Base-by-base conservation (phyloP, 371 early-diverging fungal species). In the Coemansia sp. region DNA sequence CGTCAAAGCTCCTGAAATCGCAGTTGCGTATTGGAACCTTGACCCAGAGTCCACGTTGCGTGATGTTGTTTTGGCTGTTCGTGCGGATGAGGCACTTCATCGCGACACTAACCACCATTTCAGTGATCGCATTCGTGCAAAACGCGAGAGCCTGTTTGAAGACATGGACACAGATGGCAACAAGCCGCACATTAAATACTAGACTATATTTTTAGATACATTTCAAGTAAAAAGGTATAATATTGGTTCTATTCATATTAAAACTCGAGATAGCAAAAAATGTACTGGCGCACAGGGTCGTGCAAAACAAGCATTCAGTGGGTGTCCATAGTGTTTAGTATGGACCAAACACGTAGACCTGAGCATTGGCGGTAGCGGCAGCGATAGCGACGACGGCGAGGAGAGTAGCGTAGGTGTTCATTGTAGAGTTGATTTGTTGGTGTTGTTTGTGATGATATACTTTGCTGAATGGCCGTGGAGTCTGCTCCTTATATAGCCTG, bases 31-130 rank as follows among this genome's bases (percentile, higher is more conserved):
- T 74, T 99, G 96, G 92, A 88, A 93, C 49, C 81, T 99, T 32
- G 85, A 85, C 12, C 85, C 90, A 0, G 71, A 85, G 13, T 95
- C 99, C 2, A 91, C 89, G 3, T 73, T 99, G 49, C 85, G 92
- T 15, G 98, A 99, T 61, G 92, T 97, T 7, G 94, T 96, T n/a
- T 76, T 92, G 19, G 96, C 95, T 26, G 89, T 99, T 9, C 85
- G 99, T n/a, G 90, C 96, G 4, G 99, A 99, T 70, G 99, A 99
- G 77, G 94, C 91, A 4, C 82, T 90, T n/a, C 99, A 98, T 71
- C 85, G 96, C 65, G 96, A 97, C 64, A 89, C 93, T 11, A 99
- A 99, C 84, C 98, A 96, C 70, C 85, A 88, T 58, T 83, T 96
- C 29, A 87, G 92, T n/a, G 90, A 90, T 63, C 82, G 89, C 17